Base-by-base conservation (phyloP, 129 eudicot species). In the carrot (Daucus carota) region DNA sequence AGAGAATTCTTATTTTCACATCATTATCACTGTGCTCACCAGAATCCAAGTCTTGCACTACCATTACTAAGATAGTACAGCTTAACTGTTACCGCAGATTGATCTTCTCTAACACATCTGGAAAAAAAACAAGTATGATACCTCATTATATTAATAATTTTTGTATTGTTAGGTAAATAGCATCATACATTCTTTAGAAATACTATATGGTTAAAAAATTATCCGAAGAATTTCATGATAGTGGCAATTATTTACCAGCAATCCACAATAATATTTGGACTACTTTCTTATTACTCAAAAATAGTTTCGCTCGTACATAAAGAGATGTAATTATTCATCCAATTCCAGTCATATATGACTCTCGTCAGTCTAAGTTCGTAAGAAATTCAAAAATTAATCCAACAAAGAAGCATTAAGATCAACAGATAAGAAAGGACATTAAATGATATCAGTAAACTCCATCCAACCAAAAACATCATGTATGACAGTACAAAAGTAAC, bases 31-130 rank as follows among this genome's bases (percentile, higher is more conserved):
- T 43, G 59, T 32, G 69, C 90, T 89, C 85, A 94, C 98, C 98
- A 89, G 85, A 91, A 94, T 67, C 98, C 98, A 47, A 94, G 92
- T 70, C 97, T 87, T 76, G 98, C 98, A 80, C 98, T 94, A 75
- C 98, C 98, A 79, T 88, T 94, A 73, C 72, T 87, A 36, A 94
- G 89, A 76, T 94, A 94, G 80, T 94, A 91, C 20, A 91, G 62
- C 71, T 91, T 91, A 28, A 91, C 71, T n/a, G 98, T 79, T 52
- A 94, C 95, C 17, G 96, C 93, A 22, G 98, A 91, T 62, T 89
- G 96, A 67, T 94, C 98, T 79, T 89, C 93, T 81, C 98, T 87
- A 76, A 94, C 98, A 77, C 98, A 91, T 82, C 98, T 93, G 88
- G 20, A 70, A 81, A 36, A 18, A 41, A 11, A 80, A 38, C 34